Conservation (phyloP, 2,329 filamentous ascomycete species). For the Chaetomium sp. region DNA sequence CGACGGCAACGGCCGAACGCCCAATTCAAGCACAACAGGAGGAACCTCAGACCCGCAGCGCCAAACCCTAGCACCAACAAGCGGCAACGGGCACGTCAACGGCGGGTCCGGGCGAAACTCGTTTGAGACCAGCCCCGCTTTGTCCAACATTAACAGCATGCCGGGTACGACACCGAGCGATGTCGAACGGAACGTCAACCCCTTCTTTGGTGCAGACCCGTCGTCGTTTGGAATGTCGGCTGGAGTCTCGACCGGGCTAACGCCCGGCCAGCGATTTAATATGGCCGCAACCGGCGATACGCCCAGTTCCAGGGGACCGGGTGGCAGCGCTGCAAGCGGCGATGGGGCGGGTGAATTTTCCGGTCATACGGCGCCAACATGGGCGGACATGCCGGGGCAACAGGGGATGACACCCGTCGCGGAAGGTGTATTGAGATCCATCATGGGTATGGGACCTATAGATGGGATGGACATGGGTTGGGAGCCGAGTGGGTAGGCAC, state of each 20-base stretch:
- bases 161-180: slow-evolving; percentile 38
- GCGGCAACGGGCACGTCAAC: slow-evolving; percentile 38
- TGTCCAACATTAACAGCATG: slow-evolving; percentile 44
- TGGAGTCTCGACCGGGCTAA: slow-evolving; percentile 37
- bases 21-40: slow-evolving; percentile 55
- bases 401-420: slow-evolving; percentile 57
- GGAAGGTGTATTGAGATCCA: slow-evolving; percentile 58
- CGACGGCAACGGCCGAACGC: slow-evolving; percentile 59
- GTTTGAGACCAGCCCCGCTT: slow-evolving; percentile 56
- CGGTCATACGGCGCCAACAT: slow-evolving; percentile 49
- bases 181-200: slow-evolving; percentile 42
- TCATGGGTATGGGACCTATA: slow-evolving; percentile 63
- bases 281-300: slow-evolving; percentile 36
- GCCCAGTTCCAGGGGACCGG: not conserved
- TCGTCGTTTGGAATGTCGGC: slow-evolving; percentile 42
- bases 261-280: slow-evolving; percentile 41
- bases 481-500: slow-evolving; percentile 40
- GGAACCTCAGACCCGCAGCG: slow-evolving; percentile 45
- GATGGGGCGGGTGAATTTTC: slow-evolving; percentile 41
- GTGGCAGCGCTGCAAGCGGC: not conserved
- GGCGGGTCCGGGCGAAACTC: slow-evolving; percentile 47
- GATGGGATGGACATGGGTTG: slow-evolving; percentile 59
- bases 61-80: slow-evolving; percentile 22
- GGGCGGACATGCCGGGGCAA: slow-evolving; percentile 48
- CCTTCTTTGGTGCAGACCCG: slow-evolving; percentile 45